A percentile compares a stretch with the other conserved stretches of the same genome.
phyloP scores from a whole-genome alignment of 2,329 filamentous ascomycete species.

The Proliferodiscus dingleyae region DNA sequence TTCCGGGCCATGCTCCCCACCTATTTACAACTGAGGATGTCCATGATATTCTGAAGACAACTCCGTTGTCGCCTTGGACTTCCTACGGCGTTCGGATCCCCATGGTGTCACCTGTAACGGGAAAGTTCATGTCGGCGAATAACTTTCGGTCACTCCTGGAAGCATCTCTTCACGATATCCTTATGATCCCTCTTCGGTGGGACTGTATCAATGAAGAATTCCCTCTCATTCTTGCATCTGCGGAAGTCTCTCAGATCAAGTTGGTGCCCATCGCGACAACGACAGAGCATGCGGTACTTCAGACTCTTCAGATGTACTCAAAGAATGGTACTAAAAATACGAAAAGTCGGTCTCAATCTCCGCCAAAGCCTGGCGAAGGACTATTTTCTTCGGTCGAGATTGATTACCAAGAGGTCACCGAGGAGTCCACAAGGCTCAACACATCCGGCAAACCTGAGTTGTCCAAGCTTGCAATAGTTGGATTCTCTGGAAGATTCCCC shows the following conservation, averaged over 20 bases:
- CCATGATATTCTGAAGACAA: background rate
- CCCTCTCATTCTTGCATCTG: background rate
- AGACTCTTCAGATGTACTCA: background rate
- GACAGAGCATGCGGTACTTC: background rate
- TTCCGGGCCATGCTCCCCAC: background rate
- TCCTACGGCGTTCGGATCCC: background rate
- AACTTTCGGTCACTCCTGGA: background rate
- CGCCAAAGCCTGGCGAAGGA: background rate
- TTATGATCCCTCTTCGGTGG: background rate
- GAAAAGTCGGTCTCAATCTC: background rate
- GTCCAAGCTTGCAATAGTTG: constrained; percentile 61
- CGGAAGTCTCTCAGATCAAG: background rate
- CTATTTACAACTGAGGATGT: background rate
- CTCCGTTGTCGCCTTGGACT: background rate
- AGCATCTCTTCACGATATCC: background rate
- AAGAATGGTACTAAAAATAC: background rate
- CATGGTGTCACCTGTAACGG: background rate
- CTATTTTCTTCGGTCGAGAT: background rate
- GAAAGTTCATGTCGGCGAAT: background rate
- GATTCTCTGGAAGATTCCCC: constrained; percentile 74
- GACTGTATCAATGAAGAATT: background rate
- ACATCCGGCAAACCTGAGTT: constrained; percentile 27
- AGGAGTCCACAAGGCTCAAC: background rate
- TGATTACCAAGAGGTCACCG: background rate
- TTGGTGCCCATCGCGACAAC: background rate